A percentile compares a stretch with the other conserved stretches of the same genome.
Conservation (phyloP, 2,329 filamentous ascomycete genomes). For the Plenodomus tracheiphilus region DNA sequence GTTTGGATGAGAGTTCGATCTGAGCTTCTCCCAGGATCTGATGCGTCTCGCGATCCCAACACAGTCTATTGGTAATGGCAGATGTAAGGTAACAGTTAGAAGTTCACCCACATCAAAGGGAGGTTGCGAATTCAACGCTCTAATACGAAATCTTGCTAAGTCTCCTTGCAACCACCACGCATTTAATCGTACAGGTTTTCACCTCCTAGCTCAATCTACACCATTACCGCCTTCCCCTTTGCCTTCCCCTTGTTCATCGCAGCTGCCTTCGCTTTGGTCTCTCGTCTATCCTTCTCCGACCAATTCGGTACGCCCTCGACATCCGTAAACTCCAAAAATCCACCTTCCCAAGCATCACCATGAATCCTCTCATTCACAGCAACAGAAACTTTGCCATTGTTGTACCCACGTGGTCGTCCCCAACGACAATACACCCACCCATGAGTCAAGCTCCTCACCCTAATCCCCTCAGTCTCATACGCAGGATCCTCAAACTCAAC, state of each 20-base stretch:
- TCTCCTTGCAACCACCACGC: neutral
- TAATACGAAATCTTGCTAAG: no score
- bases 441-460: constrained; percentile 16
- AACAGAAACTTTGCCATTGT: constrained; percentile 7
- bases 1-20: neutral
- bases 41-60: no score
- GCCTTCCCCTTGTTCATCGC: neutral
- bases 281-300: constrained; percentile 1
- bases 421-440: constrained; percentile 35
- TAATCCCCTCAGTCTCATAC: constrained; percentile 10
- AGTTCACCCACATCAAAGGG: no score
- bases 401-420: constrained; percentile 17
- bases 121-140: no score
- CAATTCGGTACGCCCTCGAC: constrained; percentile 22
- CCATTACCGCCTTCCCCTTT: neutral
- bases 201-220: neutral
- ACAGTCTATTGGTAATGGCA: no score
- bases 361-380: constrained; percentile 13
- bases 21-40: no score
- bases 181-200: neutral
- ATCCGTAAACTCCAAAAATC: constrained; percentile 30
- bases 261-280: neutral
- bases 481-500: neutral
- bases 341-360: constrained; percentile 25
- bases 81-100: neutral